These are phyloP conservation scores for Mycena capillaripes DNA, from an alignment of 768 basidiomycete species.

Conservation along the genomic window DNA sequence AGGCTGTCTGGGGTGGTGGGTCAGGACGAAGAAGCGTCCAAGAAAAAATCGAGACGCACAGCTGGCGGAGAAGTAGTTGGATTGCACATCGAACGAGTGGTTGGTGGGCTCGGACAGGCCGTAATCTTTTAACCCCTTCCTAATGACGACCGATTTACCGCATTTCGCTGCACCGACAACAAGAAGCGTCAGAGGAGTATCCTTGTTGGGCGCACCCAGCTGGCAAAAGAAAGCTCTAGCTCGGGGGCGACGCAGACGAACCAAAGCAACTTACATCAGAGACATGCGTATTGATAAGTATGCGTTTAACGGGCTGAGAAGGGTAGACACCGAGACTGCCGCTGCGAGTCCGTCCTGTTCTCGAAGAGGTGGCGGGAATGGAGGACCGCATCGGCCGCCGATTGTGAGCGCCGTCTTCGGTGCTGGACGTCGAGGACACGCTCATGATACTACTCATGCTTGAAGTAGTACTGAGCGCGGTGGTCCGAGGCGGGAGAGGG, in stretches of 20 bases:
- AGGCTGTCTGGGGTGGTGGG: slow-evolving; percentile 53
- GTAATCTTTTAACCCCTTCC: slow-evolving; percentile 79
- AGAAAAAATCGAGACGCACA: slow-evolving; percentile 49
- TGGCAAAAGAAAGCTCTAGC: slow-evolving; percentile 10
- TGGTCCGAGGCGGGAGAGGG: slow-evolving; percentile 71
- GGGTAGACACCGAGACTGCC: slow-evolving; percentile 70
- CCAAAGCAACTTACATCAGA: slow-evolving; percentile 36
- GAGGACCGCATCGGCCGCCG: slow-evolving; percentile 56
- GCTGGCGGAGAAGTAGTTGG: slow-evolving; percentile 50
- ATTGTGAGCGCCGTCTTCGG: slow-evolving; percentile 52
- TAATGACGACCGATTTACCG: slow-evolving; percentile 89
- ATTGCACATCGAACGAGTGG: slow-evolving; percentile 48
- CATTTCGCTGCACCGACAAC: slow-evolving; percentile 85
- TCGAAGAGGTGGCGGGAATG: slow-evolving; percentile 42
- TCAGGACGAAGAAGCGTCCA: slow-evolving; percentile 42
- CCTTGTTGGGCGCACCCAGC: slow-evolving; percentile 36
- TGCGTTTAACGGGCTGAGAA: slow-evolving; percentile 49
- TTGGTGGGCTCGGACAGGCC: slow-evolving; percentile 61
- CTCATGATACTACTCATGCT: slow-evolving; percentile 55
- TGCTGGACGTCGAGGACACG: slow-evolving; percentile 51
- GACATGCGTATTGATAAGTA: slow-evolving; percentile 53
- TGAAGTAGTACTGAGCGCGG: slow-evolving; percentile 53
- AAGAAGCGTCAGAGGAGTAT: slow-evolving; percentile 70
- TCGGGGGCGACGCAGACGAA: slow-evolving; percentile 19
- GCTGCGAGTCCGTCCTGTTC: slow-evolving; percentile 66